Evolutionary conservation across 257 asterid species (phyloP), one percentile per base, ranked within the genome.

Genomic region (Thymus mandschuricus): DNA sequence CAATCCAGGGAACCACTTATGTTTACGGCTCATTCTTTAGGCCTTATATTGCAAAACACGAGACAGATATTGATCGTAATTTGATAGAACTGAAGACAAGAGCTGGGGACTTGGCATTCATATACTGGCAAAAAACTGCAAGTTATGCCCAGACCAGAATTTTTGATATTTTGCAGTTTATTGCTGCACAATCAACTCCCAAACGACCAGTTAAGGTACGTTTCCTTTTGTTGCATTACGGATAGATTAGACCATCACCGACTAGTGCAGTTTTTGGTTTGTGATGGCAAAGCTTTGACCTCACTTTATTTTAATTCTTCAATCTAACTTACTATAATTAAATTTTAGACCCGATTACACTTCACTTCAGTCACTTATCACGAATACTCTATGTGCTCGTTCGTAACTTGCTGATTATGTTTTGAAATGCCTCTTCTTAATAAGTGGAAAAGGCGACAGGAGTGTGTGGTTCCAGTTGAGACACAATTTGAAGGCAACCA

Each of bases 1-100:
- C 51, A 66, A 51, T 81, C 69, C 92, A 94, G 99, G 99, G 99
- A 87, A 86, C 99, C 73, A 85, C 85, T 56, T 94, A 89, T 82
- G 92, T 94, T 6, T 94, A 94, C 33, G 87, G 85, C 67, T 85
- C 97, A 68, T 91, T 91, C 85, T 91, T 91, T 81, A 82, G 82
- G 78, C 99, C 99, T 28, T 73, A 87, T 57, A 78, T 94, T 44
- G 76, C 90, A 35, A 91, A 84, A 85, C 97, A 91, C 44, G 99
- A 94, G 84, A 60, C 85, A 31, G 99, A 94, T 56, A 94, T 94
- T 80, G 99, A 94, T 76, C 89, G 96, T 43, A 89, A 35, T 68
- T 73, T 94, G 88, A 57, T 79, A 69, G 97, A 94, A 81, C 76
- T 89, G 82, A 89, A 83, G 80, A 79, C 76, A 72, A 87, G 92